Evolutionary conservation across 208 protist genomes (phyloP), one percentile per base, ranked within the genome.

Genomic region (Porcisia deanei): DNA sequence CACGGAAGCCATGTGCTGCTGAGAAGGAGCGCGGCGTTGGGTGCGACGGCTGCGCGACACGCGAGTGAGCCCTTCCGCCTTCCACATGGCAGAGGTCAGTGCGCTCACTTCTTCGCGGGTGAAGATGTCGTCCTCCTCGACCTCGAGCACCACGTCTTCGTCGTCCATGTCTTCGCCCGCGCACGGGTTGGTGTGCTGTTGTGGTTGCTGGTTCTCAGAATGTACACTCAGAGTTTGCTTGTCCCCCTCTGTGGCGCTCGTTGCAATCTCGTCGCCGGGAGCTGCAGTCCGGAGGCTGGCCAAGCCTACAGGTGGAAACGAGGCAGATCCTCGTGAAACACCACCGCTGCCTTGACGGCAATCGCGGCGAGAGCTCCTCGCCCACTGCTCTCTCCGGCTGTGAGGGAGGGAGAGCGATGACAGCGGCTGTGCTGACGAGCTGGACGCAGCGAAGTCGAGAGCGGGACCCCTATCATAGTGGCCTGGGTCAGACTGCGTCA

Each of bases 31-130:
- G 14, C 16, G 41, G 30, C 16, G n/a, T 25, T 53, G 14, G 30
- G 25, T 30, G 12, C 68, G 69, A 45, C 37, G n/a, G 8, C 41
- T 43, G 30, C 54, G 73, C 20, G 78, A 49, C 0, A 75, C 73
- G 16, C 78, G 78, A 22, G 73, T 78, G 3, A 82, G 59, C 6
- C 73, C 78, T 58, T 82, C 78, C 5, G 78, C 78, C 39, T 65
- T 77, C 78, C 78, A 82, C 78, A 82, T 82, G 18, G 78, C 71
- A 4, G 78, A 53, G 20, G 78, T 82, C 14, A 82, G 61, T 6
- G 71, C 55, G 5, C 25, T 41, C 20, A 78, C 78, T n/a, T 82
- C 78, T 4, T 77, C 78, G 12, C 54, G 8, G 16, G 63, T 82
- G 39, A 82, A 82, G 14, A 82, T 75, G n/a, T 37, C 45, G 20